Conservation (phyloP, 164 flowering plant genomes). For the Umbellularia californica region DNA sequence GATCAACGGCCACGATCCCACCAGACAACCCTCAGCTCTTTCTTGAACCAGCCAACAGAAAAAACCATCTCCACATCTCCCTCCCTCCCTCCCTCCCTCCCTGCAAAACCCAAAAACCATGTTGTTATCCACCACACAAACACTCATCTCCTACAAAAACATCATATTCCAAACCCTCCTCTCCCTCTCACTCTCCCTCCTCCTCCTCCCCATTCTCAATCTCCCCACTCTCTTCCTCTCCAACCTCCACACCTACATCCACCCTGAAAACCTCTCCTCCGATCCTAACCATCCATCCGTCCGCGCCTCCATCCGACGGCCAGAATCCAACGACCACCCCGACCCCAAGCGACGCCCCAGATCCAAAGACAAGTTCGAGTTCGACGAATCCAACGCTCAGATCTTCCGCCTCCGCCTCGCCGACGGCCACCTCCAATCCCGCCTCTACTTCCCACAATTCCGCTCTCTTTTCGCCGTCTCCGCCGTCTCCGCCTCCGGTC, state of each 20-base stretch:
- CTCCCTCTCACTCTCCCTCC: conserved; percentile 37
- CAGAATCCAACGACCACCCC: conserved; percentile 27
- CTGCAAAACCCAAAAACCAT: background rate
- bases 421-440: conserved; percentile 51
- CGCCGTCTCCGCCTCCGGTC: conserved; percentile 34
- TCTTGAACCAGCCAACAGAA: background rate
- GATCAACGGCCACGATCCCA: background rate
- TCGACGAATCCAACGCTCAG: conserved; percentile 92
- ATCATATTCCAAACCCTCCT: conserved; percentile 42
- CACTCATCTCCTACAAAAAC: conserved; percentile 27
- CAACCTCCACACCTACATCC: conserved; percentile 80
- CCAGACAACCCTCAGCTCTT: background rate
- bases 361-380: conserved; percentile 61
- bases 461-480: conserved; percentile 32
- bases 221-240: conserved; percentile 58
- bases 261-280: conserved; percentile 59
- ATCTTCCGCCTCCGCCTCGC: conserved; percentile 78
- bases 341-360: conserved; percentile 36
- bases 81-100: background rate
- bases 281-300: conserved; percentile 26
- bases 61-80: background rate
- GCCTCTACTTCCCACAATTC: conserved; percentile 53
- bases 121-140: background rate
- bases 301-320: conserved; percentile 74
- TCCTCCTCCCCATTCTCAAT: conserved; percentile 39